Percentiles rank a stretch among this genome's conserved stretches.
Conservation (phyloP, 768 basidiomycete species). For the Saitozyma sp. region DNA sequence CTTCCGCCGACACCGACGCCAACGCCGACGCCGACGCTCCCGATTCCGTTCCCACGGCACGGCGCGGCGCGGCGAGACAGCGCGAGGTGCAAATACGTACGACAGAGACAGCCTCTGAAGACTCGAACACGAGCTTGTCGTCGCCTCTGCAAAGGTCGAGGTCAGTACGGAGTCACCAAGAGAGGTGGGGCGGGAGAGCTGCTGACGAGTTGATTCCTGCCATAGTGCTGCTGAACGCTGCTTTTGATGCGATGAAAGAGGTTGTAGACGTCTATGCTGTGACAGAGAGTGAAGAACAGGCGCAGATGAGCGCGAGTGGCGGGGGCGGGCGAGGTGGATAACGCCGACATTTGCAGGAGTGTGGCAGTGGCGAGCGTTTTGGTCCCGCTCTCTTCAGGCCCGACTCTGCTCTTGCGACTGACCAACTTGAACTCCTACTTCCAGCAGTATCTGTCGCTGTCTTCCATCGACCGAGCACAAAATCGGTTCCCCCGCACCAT, state of each 20-base stretch:
- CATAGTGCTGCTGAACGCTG: not conserved
- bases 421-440: no score
- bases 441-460: no score
- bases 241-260: no score
- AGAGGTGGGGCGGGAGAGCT: not conserved
- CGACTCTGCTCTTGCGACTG: not conserved
- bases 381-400: not conserved
- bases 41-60: no score
- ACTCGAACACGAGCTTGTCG: conserved; percentile 76
- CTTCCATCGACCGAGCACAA: not conserved
- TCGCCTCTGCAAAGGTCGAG: conserved; percentile 69
- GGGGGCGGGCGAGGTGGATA: conserved; percentile 2
- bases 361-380: not conserved
- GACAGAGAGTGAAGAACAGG: conserved; percentile 1
- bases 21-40: no score
- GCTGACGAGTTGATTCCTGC: conserved; percentile 14
- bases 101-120: conserved; percentile 77
- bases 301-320: not conserved
- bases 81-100: conserved; percentile 54
- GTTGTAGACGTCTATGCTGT: not conserved
- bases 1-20: conserved; percentile 4
- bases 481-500: conserved; percentile 54
- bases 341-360: not conserved
- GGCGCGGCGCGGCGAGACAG: not conserved
- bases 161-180: not conserved